phyloP scores from a whole-genome alignment of 2,329 filamentous ascomycete genomes.

The Fusarium cicatricum region DNA sequence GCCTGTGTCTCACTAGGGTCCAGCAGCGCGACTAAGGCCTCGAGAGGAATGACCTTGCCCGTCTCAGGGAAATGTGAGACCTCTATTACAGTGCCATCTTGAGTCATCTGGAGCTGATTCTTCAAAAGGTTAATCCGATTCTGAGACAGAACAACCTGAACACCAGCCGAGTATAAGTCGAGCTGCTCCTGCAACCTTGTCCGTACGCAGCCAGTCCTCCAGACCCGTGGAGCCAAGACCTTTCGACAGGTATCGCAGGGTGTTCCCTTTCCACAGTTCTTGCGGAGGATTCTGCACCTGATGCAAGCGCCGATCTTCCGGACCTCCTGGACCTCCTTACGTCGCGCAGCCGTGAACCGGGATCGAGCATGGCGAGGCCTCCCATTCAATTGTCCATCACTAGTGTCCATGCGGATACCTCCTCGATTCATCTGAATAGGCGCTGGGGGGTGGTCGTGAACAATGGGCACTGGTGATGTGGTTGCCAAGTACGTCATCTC shows the following conservation, averaged over 20 bases:
- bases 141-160: constrained; percentile 69
- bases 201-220: constrained; percentile 69
- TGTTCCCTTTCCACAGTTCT: constrained; percentile 70
- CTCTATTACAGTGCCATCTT: constrained; percentile 61
- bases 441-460: constrained; percentile 44
- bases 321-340: constrained; percentile 71
- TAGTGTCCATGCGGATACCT: constrained; percentile 63
- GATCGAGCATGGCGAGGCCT: constrained; percentile 63
- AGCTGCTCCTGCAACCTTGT: constrained; percentile 69
- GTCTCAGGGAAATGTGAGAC: constrained; percentile 67
- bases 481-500: constrained; percentile 60
- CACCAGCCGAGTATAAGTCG: constrained; percentile 69
- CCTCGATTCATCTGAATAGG: constrained; percentile 51
- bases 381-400: constrained; percentile 54
- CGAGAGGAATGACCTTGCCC: constrained; percentile 53
- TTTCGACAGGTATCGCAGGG: constrained; percentile 71
- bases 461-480: constrained; percentile 44
- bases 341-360: constrained; percentile 64
- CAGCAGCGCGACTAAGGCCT: constrained; percentile 45
- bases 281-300: constrained; percentile 70
- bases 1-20: constrained; percentile 49
- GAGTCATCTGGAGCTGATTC: constrained; percentile 57
- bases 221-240: constrained; percentile 70
- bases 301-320: constrained; percentile 72
- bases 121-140: constrained; percentile 66